Evolutionary conservation across 129 eudicot species (phyloP).

Genomic region (Oenanthe sinensis): DNA sequence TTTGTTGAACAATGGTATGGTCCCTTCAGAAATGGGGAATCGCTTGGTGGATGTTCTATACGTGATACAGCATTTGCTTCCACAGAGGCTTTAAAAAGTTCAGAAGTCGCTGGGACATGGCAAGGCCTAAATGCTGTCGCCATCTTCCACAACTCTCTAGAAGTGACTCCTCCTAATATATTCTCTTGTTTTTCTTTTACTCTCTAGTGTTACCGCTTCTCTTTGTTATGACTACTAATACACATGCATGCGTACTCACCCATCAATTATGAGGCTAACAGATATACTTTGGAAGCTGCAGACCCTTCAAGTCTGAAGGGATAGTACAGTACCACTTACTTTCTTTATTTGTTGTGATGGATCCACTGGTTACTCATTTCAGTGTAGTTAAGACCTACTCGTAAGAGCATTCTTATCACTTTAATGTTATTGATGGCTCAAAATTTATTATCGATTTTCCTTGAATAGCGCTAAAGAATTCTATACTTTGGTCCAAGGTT

Average conservation of each 20-base stretch:
- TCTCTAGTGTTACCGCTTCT: neutral
- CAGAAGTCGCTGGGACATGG: constrained; percentile 61
- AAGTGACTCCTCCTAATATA: constrained; percentile 24
- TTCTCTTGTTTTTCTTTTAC: neutral
- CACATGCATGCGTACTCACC: neutral
- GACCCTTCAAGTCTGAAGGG: neutral
- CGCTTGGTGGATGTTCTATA: constrained; percentile 84
- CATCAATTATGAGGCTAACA: neutral
- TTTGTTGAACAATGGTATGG: constrained; percentile 96
- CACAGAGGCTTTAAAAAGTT: constrained; percentile 42
- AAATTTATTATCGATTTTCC: neutral
- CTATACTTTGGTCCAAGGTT: neutral
- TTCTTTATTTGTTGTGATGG: neutral
- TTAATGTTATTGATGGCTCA: neutral
- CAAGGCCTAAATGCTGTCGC: constrained; percentile 36
- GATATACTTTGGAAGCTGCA: neutral
- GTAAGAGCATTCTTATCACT: neutral
- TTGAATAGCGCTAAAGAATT: neutral
- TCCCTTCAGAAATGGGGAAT: constrained; percentile 92
- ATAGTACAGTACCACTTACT: neutral
- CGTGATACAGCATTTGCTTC: constrained; percentile 89
- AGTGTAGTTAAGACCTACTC: neutral
- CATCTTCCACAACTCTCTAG: constrained; percentile 36
- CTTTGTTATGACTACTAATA: neutral
- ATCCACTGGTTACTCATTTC: neutral